Evolutionary conservation across 306 rosid species (phyloP).

Genomic region (Rosa persica): DNA sequence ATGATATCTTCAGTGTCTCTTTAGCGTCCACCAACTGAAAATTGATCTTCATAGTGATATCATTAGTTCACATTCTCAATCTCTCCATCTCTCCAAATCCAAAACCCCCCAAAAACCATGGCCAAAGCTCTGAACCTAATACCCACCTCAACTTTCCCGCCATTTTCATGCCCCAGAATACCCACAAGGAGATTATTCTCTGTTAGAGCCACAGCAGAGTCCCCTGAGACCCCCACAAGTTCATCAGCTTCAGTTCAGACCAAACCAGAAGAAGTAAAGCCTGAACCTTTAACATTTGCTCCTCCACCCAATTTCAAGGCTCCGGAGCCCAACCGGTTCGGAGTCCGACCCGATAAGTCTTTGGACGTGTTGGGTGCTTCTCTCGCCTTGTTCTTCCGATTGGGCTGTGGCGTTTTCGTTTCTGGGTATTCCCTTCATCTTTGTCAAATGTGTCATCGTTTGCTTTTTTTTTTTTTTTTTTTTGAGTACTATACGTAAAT

Average conservation of each 20-base stretch:
- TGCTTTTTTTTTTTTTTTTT: not conserved
- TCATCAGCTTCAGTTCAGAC: conserved; percentile 15
- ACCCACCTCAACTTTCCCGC: conserved; percentile 33
- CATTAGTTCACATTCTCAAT: not conserved
- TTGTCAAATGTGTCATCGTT: not conserved
- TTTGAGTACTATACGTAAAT: not conserved
- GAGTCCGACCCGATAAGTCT: conserved; percentile 58
- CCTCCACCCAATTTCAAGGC: conserved; percentile 86
- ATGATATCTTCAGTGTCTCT: not conserved
- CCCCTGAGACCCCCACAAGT: conserved; percentile 40
- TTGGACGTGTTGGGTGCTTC: conserved; percentile 58
- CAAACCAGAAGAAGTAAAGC: not conserved
- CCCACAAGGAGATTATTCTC: conserved; percentile 32
- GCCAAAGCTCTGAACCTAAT: conserved; percentile 50
- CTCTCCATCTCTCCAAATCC: not conserved
- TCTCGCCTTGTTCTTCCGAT: conserved; percentile 65
- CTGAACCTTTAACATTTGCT: conserved; percentile 30
- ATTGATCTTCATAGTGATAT: no score
- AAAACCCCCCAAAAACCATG: conserved; percentile 37
- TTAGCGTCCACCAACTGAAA: not conserved
- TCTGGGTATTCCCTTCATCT: conserved; percentile 51
- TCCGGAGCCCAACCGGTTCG: conserved; percentile 85
- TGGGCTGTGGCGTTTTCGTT: conserved; percentile 81
- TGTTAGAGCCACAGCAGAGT: conserved; percentile 54
- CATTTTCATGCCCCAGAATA: conserved; percentile 31